phyloP scores from a whole-genome alignment of 108 stramenopile genomes.

The Discostella stelligeroides region DNA sequence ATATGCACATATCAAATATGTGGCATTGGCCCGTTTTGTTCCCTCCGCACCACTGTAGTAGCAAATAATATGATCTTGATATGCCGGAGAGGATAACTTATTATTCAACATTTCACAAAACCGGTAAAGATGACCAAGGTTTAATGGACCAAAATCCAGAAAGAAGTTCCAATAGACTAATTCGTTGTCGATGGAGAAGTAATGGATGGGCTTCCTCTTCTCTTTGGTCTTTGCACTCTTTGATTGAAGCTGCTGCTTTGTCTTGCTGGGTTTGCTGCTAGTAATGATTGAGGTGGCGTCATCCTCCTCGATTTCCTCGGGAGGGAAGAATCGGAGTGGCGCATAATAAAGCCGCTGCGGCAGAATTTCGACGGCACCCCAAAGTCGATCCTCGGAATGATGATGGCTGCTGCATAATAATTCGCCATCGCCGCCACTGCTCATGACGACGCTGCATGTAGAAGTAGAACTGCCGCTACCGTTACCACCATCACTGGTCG shows the following conservation, averaged over 20 bases:
- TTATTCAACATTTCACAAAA: conserved; percentile 87
- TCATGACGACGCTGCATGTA: too few species aligned
- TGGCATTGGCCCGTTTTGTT: conserved; percentile 92
- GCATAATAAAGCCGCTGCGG: conserved; percentile 51
- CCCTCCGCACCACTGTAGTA: conserved; percentile 79
- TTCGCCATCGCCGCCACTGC: too few species aligned
- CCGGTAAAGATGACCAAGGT: conserved; percentile 95
- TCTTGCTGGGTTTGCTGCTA: too few species aligned
- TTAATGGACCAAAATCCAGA: conserved; percentile 99
- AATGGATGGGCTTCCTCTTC: conserved; percentile 54
- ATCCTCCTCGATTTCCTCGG: conserved; percentile 16
- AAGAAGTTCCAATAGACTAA: conserved; percentile 99
- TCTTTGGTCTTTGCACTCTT: too few species aligned
- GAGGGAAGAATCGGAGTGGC: conserved; percentile 44
- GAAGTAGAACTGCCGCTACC: too few species aligned
- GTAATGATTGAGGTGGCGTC: too few species aligned
- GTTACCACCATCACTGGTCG: too few species aligned
- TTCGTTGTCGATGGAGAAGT: conserved; percentile 92
- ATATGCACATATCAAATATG: conserved; percentile 90
- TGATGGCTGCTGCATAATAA: conserved; percentile 6
- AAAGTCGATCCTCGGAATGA: conserved; percentile 37
- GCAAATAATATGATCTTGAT: conserved; percentile 61
- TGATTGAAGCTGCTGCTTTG: too few species aligned
- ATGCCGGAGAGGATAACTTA: conserved; percentile 48
- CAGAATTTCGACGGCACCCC: conserved; percentile 48